Evolutionary conservation across 2,329 filamentous ascomycete species (phyloP).

Genomic region (Fusarium protoensiforme): DNA sequence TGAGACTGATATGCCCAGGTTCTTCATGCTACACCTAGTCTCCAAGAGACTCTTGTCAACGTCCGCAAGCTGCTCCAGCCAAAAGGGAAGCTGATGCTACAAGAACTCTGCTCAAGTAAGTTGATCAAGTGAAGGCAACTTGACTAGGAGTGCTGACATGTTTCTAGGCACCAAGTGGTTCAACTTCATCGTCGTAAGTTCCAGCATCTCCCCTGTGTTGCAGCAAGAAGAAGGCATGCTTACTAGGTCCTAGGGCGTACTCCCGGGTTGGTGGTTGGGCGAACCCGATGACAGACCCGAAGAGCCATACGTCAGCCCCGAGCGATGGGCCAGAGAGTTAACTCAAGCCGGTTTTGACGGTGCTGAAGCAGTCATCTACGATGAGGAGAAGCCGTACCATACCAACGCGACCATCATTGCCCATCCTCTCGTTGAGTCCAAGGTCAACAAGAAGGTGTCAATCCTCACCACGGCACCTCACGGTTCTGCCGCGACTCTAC

Average conservation of each 20-base stretch:
- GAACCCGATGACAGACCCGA: constrained; percentile 34
- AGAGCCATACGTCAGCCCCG: constrained; percentile 38
- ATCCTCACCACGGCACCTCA: too few species aligned
- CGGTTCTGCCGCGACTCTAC: too few species aligned
- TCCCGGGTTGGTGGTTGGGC: constrained; percentile 50
- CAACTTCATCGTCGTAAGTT: constrained; percentile 38
- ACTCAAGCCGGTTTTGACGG: constrained; percentile 36
- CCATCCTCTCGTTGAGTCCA: not conserved
- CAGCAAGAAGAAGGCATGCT: too few species aligned
- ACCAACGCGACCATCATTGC: constrained; percentile 7
- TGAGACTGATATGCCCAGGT: too few species aligned
- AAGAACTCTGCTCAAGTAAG: not conserved
- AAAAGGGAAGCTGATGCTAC: constrained; percentile 2
- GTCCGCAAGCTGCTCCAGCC: constrained; percentile 32
- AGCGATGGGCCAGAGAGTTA: constrained; percentile 43
- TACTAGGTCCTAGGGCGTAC: not conserved
- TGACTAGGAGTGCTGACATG: too few species aligned
- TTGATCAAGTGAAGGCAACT: too few species aligned
- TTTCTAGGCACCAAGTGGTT: constrained; percentile 10
- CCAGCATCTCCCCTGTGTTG: too few species aligned
- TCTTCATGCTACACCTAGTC: constrained; percentile 41
- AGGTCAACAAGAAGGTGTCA: too few species aligned
- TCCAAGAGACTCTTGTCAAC: constrained; percentile 38
- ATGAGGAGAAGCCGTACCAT: not conserved
- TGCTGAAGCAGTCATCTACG: too few species aligned